Evolutionary conservation across 2,329 filamentous ascomycete genomes (phyloP).

Genomic region (Aspergillaceae sp.): DNA sequence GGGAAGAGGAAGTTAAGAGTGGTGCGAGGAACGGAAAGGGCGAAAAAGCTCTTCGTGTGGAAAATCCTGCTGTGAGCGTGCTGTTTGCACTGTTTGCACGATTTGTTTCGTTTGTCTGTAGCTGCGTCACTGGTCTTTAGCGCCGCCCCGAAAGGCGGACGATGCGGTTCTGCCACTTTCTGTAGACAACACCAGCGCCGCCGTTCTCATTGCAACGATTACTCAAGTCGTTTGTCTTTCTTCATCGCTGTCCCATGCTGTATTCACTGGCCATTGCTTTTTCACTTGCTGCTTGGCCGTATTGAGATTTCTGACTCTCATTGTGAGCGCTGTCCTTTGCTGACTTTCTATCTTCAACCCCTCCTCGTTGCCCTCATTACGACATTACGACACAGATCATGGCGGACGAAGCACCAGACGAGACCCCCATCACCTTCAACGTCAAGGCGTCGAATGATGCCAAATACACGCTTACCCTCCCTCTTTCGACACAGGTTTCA

Average conservation of each 20-base stretch:
- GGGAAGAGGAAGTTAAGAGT: conserved; percentile 4
- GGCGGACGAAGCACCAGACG: conserved; percentile 45
- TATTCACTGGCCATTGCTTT: not conserved
- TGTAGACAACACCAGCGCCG: not conserved
- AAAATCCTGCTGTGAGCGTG: conserved; percentile 5
- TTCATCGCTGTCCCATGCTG: not conserved
- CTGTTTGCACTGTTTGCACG: conserved; percentile 15
- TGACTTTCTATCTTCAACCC: conserved; percentile 1
- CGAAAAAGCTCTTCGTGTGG: conserved; percentile 22
- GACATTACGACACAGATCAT: conserved; percentile 20
- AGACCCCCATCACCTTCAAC: conserved; percentile 83
- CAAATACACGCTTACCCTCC: conserved; percentile 73
- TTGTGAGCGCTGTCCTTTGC: not conserved
- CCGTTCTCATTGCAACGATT: no score
- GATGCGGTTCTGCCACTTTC: conserved; percentile 34
- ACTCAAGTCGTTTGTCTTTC: conserved; percentile 1
- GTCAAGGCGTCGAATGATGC: conserved; percentile 93
- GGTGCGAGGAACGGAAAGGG: not conserved
- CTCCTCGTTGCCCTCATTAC: not conserved
- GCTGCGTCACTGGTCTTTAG: not conserved
- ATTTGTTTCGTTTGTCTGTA: not conserved
- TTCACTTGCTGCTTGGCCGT: not conserved
- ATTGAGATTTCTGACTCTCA: no score
- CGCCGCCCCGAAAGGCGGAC: conserved; percentile 11
- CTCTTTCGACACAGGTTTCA: conserved; percentile 64